Conservation (phyloP, 2,329 filamentous ascomycete genomes). For the Meredithiella fracta region DNA sequence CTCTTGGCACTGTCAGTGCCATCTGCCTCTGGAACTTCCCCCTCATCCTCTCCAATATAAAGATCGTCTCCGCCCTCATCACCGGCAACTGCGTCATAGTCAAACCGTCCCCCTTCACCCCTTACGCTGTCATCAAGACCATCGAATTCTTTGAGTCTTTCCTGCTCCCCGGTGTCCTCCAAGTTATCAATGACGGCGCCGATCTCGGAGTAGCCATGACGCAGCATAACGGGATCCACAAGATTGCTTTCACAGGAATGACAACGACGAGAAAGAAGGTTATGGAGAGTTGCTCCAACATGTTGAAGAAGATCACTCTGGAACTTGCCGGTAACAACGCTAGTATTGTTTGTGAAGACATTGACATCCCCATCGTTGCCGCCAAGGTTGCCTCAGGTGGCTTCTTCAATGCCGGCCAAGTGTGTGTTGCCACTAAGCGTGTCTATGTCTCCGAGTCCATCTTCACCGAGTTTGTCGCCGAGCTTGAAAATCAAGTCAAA, state of each 20-base stretch:
- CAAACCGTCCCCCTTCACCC: constrained; percentile 42
- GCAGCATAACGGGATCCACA: constrained; percentile 40
- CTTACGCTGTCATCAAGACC: constrained; percentile 42
- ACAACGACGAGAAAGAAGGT: constrained; percentile 44
- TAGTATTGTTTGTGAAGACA: constrained; percentile 40
- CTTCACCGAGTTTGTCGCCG: constrained; percentile 36
- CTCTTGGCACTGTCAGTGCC: constrained; percentile 27
- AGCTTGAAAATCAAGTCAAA: constrained; percentile 20
- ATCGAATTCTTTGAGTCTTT: constrained; percentile 39
- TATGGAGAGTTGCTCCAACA: constrained; percentile 37
- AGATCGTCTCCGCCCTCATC: constrained; percentile 39
- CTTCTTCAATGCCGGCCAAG: constrained; percentile 38
- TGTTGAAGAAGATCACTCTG: constrained; percentile 43
- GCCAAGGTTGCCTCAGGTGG: constrained; percentile 30
- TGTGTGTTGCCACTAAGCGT: constrained; percentile 32
- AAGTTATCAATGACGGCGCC: constrained; percentile 43
- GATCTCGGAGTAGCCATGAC: constrained; percentile 42
- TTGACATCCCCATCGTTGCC: constrained; percentile 28
- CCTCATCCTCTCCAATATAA: constrained; percentile 33
- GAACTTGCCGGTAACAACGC: constrained; percentile 48
- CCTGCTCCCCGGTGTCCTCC: constrained; percentile 47
- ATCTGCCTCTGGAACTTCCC: constrained; percentile 44
- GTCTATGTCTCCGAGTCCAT: constrained; percentile 45
- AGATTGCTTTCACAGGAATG: constrained; percentile 49
- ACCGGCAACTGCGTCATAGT: constrained; percentile 40